Percentiles rank a stretch among this genome's conserved stretches.
Conservation (phyloP, 352 stramenopile species). For the Lagenidium giganteum region DNA sequence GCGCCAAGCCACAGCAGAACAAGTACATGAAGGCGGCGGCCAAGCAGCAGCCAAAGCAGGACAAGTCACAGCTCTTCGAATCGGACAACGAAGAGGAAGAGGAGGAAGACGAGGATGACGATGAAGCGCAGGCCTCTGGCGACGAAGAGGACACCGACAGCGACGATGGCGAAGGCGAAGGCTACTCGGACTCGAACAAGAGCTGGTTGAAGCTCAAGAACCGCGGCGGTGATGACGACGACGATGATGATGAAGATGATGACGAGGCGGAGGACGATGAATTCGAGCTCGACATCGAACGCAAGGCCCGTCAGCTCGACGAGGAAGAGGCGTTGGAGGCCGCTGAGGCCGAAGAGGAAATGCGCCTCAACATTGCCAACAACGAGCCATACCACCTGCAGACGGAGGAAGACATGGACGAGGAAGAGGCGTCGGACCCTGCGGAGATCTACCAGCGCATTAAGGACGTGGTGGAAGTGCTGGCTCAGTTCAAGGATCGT, state of each 20-base stretch:
- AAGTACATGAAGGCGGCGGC: conserved; percentile 74
- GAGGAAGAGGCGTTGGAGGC: conserved; percentile 67
- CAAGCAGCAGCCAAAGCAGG: conserved; percentile 52
- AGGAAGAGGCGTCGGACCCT: conserved; percentile 57
- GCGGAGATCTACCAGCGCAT: conserved; percentile 91
- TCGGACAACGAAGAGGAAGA: conserved; percentile 52
- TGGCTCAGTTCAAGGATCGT: conserved; percentile 94
- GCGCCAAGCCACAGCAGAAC: too few relatives aligned
- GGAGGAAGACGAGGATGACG: conserved; percentile 35
- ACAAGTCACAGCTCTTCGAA: conserved; percentile 55
- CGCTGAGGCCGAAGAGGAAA: conserved; percentile 76
- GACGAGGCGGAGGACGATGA: conserved; percentile 36
- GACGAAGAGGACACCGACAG: conserved; percentile 31
- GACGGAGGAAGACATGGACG: conserved; percentile 71
- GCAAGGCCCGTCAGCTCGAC: conserved; percentile 78
- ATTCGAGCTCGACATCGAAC: conserved; percentile 83
- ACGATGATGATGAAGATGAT: conserved; percentile 36
- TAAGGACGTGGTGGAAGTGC: conserved; percentile 90
- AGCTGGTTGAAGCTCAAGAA: conserved; percentile 84
- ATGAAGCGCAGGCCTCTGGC: conserved; percentile 47
- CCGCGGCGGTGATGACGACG: conserved; percentile 25
- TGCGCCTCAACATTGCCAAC: conserved; percentile 83
- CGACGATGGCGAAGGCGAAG: conserved; percentile 39
- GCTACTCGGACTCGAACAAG: conserved; percentile 84
- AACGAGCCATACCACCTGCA: conserved; percentile 81